Evolutionary conservation across 202 grass and related monocot species (phyloP).

Genomic region (Brachypodium distachyon): DNA sequence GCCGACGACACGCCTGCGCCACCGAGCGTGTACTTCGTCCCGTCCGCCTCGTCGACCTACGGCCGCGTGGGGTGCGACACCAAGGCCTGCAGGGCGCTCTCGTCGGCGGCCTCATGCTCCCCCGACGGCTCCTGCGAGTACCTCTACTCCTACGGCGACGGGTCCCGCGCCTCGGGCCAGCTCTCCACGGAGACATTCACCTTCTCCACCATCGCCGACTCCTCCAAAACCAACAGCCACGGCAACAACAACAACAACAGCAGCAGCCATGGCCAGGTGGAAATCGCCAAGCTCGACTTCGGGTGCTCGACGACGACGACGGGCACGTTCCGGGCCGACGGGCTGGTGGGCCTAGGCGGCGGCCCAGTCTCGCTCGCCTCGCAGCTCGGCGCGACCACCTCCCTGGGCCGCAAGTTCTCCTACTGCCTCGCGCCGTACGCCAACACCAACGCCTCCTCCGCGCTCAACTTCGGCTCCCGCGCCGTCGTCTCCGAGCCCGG

Average conservation of each 20-base stretch:
- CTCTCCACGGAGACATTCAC: slow-evolving; percentile 56
- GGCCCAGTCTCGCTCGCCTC: slow-evolving; percentile 40
- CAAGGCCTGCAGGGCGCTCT: slow-evolving; percentile 21
- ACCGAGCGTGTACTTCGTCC: slow-evolving; percentile 7
- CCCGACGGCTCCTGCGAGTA: slow-evolving; percentile 23
- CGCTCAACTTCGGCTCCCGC: slow-evolving; percentile 42
- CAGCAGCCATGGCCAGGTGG: neutral
- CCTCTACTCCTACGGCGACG: slow-evolving; percentile 38
- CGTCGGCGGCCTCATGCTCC: slow-evolving; percentile 15
- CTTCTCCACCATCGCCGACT: slow-evolving; percentile 8
- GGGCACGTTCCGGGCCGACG: slow-evolving; percentile 29
- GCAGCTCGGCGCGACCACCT: slow-evolving; percentile 23
- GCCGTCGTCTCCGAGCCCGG: slow-evolving; percentile 22
- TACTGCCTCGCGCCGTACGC: slow-evolving; percentile 46
- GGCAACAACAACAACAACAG: no score
- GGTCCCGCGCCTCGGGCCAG: slow-evolving; percentile 44
- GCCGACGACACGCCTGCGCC: neutral
- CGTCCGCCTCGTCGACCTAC: slow-evolving; percentile 35
- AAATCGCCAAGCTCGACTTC: slow-evolving; percentile 18
- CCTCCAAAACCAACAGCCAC: no score
- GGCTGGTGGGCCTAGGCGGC: slow-evolving; percentile 40
- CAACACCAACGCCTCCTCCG: slow-evolving; percentile 20
- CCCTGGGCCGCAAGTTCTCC: slow-evolving; percentile 40
- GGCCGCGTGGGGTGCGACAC: slow-evolving; percentile 18
- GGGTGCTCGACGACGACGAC: slow-evolving; percentile 23